phyloP scores from a whole-genome alignment of 2,329 filamentous ascomycete genomes.

The Coniochaeta ligniaria region DNA sequence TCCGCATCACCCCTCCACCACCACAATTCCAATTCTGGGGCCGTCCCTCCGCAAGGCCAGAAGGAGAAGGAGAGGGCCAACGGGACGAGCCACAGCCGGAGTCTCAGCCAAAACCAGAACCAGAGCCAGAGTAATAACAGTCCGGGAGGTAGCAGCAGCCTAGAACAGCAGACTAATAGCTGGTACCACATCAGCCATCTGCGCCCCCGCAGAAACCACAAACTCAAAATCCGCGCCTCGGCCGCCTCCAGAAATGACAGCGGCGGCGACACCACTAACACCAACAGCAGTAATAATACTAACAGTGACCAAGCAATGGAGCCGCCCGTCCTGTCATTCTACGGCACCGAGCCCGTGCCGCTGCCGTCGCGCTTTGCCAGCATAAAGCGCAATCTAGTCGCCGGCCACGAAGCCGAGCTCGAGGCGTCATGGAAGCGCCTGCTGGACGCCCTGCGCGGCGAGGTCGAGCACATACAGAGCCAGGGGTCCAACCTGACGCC shows the following conservation, averaged over 20 bases:
- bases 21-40: not conserved
- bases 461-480: slow-evolving; percentile 44
- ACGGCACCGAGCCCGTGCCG: slow-evolving; percentile 49
- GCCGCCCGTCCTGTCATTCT: slow-evolving; percentile 46
- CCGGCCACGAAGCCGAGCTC: slow-evolving; percentile 46
- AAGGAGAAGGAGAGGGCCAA: slow-evolving; percentile 1
- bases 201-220: slow-evolving; percentile 20
- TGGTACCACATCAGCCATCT: slow-evolving; percentile 6
- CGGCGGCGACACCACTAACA: slow-evolving; percentile 2
- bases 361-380: slow-evolving; percentile 50
- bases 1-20: slow-evolving; percentile 2
- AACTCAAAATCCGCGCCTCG: slow-evolving; percentile 17
- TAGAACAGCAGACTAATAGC: not conserved
- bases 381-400: slow-evolving; percentile 47
- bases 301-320: slow-evolving; percentile 27
- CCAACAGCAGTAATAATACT: slow-evolving; percentile 1
- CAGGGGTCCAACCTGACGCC: slow-evolving; percentile 47
- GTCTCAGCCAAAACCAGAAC: not conserved
- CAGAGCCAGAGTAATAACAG: not conserved
- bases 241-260: slow-evolving; percentile 4
- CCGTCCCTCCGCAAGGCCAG: not conserved
- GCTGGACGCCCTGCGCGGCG: slow-evolving; percentile 40
- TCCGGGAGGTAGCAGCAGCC: slow-evolving; percentile 3
- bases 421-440: slow-evolving; percentile 49
- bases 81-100: not conserved